phyloP scores from a whole-genome alignment of 2,329 filamentous ascomycete species.

The Pseudogymnoascus sp. region DNA sequence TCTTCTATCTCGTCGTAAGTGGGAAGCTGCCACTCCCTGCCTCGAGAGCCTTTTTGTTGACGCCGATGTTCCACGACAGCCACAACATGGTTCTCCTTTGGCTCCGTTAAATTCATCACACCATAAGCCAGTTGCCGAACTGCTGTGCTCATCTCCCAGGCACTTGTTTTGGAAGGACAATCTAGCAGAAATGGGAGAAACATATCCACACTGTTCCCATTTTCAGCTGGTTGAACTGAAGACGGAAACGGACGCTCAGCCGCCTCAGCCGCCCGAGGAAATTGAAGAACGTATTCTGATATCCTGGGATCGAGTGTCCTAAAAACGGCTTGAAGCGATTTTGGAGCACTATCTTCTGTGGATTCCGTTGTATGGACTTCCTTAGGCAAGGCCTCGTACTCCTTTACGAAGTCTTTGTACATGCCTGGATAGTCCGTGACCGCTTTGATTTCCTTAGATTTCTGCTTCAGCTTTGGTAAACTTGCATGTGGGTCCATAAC shows the following conservation, averaged over 20 bases:
- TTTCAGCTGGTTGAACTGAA: slow-evolving; percentile 15
- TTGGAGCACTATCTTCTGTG: slow-evolving; percentile 7
- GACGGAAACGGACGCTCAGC: slow-evolving; percentile 22
- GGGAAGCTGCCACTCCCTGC: slow-evolving; percentile 23
- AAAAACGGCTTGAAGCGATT: slow-evolving; percentile 9
- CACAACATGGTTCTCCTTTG: slow-evolving; percentile 16
- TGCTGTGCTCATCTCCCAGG: slow-evolving; percentile 45
- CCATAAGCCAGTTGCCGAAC: slow-evolving; percentile 49
- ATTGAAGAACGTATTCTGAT: slow-evolving; percentile 42
- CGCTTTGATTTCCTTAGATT: slow-evolving; percentile 18
- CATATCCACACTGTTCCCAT: slow-evolving; percentile 32
- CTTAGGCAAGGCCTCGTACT: slow-evolving; percentile 16
- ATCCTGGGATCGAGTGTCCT: slow-evolving; percentile 38
- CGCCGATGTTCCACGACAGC: slow-evolving; percentile 24
- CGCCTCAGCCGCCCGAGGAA: slow-evolving; percentile 19
- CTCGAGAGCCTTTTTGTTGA: slow-evolving; percentile 20
- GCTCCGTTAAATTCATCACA: slow-evolving; percentile 33
- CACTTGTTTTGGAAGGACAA: slow-evolving; percentile 43
- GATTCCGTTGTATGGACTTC: neutral
- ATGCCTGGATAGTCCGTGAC: slow-evolving; percentile 12
- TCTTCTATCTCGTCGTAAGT: slow-evolving; percentile 16
- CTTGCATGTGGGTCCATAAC: slow-evolving; percentile 19
- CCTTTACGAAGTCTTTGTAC: slow-evolving; percentile 23
- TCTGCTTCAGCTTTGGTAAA: slow-evolving; percentile 20
- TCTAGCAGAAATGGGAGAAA: slow-evolving; percentile 60